These are phyloP conservation scores for Candida takata DNA, from an alignment of 805 yeast species.

Conservation along the genomic window DNA sequence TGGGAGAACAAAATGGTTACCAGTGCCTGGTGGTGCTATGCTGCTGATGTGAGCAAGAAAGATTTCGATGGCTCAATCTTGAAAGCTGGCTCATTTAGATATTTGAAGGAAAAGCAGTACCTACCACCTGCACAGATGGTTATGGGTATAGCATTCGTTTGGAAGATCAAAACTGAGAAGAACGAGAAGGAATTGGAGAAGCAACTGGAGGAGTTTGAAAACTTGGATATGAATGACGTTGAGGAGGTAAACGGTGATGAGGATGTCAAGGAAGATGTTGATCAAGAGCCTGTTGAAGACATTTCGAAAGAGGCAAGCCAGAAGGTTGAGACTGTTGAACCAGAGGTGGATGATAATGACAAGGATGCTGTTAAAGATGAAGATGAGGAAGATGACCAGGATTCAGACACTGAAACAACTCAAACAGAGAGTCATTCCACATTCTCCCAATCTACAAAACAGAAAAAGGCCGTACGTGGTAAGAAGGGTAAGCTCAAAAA, in stretches of 20 bases:
- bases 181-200: constrained; percentile 32
- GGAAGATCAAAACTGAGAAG: constrained; percentile 59
- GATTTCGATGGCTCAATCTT: constrained; percentile 56
- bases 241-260: constrained; percentile 4
- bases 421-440: constrained; percentile 3
- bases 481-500: constrained; percentile 80
- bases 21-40: constrained; percentile 81
- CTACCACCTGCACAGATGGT: constrained; percentile 78
- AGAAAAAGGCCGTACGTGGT: constrained; percentile 53
- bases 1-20: constrained; percentile 84
- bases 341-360: not conserved
- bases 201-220: constrained; percentile 16
- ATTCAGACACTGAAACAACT: constrained; percentile 8
- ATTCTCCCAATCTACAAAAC: constrained; percentile 6
- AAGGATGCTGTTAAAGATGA: constrained; percentile 11
- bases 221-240: constrained; percentile 11
- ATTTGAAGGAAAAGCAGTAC: constrained; percentile 44
- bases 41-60: constrained; percentile 59
- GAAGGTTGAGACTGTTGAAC: constrained; percentile 6
- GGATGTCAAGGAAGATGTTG: constrained; percentile 13
- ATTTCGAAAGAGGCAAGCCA: constrained; percentile 6
- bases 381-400: not conserved
- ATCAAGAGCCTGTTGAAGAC: constrained; percentile 13
- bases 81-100: constrained; percentile 55
- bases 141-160: constrained; percentile 83